Evolutionary conservation across 164 flowering plant species (phyloP).

Genomic region (Stephania cephalantha): DNA sequence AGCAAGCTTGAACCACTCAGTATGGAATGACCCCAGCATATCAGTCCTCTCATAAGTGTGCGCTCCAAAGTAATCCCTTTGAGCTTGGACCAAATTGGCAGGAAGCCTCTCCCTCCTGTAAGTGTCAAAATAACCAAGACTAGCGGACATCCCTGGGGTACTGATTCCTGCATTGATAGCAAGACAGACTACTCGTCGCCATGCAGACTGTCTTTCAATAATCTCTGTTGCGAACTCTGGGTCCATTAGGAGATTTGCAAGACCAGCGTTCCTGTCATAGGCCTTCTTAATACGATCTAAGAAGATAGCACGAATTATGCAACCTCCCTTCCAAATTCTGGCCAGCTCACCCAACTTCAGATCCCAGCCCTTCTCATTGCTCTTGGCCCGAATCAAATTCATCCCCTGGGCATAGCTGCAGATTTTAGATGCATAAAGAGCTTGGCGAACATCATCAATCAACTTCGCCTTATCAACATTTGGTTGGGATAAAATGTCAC

Average conservation of each 20-base stretch:
- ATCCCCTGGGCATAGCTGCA: conserved; percentile 14
- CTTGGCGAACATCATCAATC: conserved; percentile 12
- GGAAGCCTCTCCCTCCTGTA: conserved; percentile 16
- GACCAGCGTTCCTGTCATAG: conserved; percentile 14
- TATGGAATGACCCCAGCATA: conserved; percentile 12
- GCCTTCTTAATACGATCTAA: conserved; percentile 14
- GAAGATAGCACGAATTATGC: conserved; percentile 15
- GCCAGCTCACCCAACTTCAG: conserved; percentile 13
- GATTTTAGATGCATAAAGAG: conserved; percentile 13
- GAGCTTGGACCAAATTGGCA: conserved; percentile 15
- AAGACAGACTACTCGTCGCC: conserved; percentile 13
- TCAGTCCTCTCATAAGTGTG: conserved; percentile 15
- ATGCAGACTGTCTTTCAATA: conserved; percentile 10
- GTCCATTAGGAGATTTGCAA: conserved; percentile 11
- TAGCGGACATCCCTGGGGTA: conserved; percentile 12
- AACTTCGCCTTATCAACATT: conserved; percentile 9
- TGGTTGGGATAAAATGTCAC: conserved; percentile 8
- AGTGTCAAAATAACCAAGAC: conserved; percentile 15
- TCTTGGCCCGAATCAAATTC: conserved; percentile 14
- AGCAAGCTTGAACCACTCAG: conserved; percentile 16
- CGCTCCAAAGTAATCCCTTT: conserved; percentile 14
- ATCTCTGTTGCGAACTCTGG: conserved; percentile 12
- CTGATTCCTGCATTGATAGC: conserved; percentile 14
- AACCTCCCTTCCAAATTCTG: conserved; percentile 12
- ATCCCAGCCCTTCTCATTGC: conserved; percentile 11